A percentile compares a stretch with the other conserved stretches of the same genome.
phyloP scores from a whole-genome alignment of 495 filamentous ascomycete species.

The Darksidea phi region DNA sequence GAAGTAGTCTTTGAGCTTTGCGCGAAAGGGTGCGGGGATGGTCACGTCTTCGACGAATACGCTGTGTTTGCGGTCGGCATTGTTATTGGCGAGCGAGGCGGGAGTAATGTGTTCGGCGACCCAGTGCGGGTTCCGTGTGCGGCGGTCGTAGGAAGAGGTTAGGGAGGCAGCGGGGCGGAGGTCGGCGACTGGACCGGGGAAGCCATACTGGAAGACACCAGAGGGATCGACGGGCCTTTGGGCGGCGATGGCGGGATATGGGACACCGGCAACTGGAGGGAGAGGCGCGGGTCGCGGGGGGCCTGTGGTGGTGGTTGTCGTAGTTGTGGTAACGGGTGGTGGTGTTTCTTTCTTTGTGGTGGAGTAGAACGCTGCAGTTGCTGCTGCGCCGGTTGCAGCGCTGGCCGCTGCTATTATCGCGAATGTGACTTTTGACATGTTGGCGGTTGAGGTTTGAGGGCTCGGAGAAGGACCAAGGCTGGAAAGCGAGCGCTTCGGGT shows the following conservation, averaged over 20 bases:
- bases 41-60: conserved; percentile 75
- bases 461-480: neutral
- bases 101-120: conserved; percentile 97
- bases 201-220: conserved; percentile 94
- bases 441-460: too few relatives aligned
- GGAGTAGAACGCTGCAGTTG: conserved; percentile 78
- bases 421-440: conserved; percentile 58
- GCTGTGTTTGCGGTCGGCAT: conserved; percentile 81
- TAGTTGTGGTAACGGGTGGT: conserved; percentile 46
- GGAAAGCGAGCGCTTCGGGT: neutral
- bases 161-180: conserved; percentile 70
- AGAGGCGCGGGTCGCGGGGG: conserved; percentile 37
- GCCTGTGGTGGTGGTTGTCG: conserved; percentile 49
- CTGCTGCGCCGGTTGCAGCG: conserved; percentile 82
- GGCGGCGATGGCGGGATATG: conserved; percentile 40
- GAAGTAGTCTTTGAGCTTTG: conserved; percentile 86
- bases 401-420: conserved; percentile 85
- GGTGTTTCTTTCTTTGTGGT: conserved; percentile 50
- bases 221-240: conserved; percentile 70
- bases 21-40: conserved; percentile 85
- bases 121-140: conserved; percentile 89
- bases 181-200: conserved; percentile 87
- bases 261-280: conserved; percentile 21
- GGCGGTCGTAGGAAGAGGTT: conserved; percentile 84
- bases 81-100: conserved; percentile 68